These are phyloP conservation scores for Zygotorulaspora danielsina DNA, from an alignment of 805 yeast genomes.

Conservation along the genomic window DNA sequence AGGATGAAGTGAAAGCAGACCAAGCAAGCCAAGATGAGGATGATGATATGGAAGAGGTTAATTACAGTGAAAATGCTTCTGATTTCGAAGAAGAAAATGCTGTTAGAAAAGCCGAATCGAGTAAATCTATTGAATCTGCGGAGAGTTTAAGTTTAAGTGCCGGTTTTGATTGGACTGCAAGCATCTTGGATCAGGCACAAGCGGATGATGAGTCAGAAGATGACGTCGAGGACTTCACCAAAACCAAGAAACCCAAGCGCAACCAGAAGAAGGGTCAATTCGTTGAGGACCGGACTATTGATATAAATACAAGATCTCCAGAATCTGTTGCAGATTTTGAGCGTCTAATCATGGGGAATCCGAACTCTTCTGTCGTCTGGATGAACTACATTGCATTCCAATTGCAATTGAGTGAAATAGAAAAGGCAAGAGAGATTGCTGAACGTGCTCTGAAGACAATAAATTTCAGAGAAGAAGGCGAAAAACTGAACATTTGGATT, in stretches of 20 bases:
- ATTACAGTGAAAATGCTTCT: conserved; percentile 29
- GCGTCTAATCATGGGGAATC: conserved; percentile 84
- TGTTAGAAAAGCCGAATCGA: conserved; percentile 35
- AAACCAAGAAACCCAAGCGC: conserved; percentile 43
- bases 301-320: conserved; percentile 78
- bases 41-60: conserved; percentile 31
- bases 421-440: conserved; percentile 90
- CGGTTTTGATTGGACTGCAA: conserved; percentile 96
- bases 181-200: conserved; percentile 75
- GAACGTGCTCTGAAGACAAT: conserved; percentile 90
- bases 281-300: conserved; percentile 79
- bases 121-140: conserved; percentile 25
- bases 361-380: conserved; percentile 92
- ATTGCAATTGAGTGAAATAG: conserved; percentile 87
- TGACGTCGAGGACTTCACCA: conserved; percentile 49
- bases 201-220: conserved; percentile 53
- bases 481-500: conserved; percentile 92
- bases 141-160: conserved; percentile 67
- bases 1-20: conserved; percentile 18
- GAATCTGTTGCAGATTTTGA: conserved; percentile 91
- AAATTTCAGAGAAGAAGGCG: conserved; percentile 85
- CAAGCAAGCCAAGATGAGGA: conserved; percentile 15
- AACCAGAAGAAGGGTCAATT: conserved; percentile 42
- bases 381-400: conserved; percentile 99
- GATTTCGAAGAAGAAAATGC: conserved; percentile 36